These are phyloP conservation scores for Naganishia vishniacii DNA, from an alignment of 768 basidiomycete genomes.

Conservation along the genomic window DNA sequence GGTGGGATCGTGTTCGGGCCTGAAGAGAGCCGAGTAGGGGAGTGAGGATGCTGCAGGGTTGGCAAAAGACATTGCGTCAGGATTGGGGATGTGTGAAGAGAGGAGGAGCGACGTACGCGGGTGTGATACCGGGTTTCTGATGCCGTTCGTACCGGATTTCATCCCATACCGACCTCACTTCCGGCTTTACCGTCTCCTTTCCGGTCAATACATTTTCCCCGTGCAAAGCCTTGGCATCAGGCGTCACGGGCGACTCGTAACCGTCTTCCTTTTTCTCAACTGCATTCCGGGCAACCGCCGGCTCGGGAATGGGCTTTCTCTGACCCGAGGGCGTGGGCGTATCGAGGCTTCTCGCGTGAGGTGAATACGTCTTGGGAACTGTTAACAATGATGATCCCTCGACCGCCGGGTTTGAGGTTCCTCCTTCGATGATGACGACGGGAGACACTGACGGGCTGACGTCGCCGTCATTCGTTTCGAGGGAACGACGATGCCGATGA, in stretches of 20 bases:
- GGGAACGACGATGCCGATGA: background rate
- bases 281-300: no score
- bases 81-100: background rate
- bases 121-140: background rate
- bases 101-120: background rate
- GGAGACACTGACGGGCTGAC: no score
- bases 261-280: background rate
- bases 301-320: no score
- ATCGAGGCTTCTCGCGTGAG: slow-evolving; percentile 4
- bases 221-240: background rate
- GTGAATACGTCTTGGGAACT: slow-evolving; percentile 11
- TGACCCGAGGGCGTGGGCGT: background rate
- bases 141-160: background rate
- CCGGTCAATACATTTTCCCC: background rate
- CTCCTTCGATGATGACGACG: no score
- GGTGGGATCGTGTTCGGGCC: background rate
- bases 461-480: background rate
- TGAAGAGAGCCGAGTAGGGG: background rate
- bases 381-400: background rate
- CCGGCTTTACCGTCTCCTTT: background rate
- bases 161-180: slow-evolving; percentile 6
- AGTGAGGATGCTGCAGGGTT: background rate
- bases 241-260: background rate
- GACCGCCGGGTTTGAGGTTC: no score
- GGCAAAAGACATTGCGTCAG: background rate